These are phyloP conservation scores for Sarocladium oryzae DNA, from an alignment of 2,329 filamentous ascomycete species.

Conservation along the genomic window DNA sequence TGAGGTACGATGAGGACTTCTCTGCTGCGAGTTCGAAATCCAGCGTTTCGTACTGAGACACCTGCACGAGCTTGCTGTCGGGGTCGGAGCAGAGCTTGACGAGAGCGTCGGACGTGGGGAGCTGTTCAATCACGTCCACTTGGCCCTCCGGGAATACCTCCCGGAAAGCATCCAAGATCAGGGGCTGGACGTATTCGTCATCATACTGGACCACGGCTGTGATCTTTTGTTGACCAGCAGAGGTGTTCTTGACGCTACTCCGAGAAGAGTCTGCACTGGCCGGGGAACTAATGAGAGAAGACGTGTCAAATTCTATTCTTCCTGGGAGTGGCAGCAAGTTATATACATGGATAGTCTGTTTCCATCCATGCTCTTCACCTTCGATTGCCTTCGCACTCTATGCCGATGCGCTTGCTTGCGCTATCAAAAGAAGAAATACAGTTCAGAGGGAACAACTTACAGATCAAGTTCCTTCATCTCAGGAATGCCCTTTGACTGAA, in stretches of 20 bases:
- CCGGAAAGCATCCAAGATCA: conserved; percentile 69
- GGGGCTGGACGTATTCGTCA: conserved; percentile 80
- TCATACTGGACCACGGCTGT: conserved; percentile 79
- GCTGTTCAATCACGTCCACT: conserved; percentile 49
- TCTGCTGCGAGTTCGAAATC: conserved; percentile 71
- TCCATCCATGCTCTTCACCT: conserved; percentile 4
- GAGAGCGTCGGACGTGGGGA: conserved; percentile 25
- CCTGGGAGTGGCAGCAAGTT: conserved; percentile 12
- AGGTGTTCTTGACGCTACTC: neutral
- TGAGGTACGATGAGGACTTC: conserved; percentile 55
- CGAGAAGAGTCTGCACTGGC: neutral
- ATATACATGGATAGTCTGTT: conserved; percentile 8
- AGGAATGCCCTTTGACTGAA: conserved; percentile 60
- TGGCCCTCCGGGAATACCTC: conserved; percentile 48
- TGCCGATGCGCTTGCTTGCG: conserved; percentile 18
- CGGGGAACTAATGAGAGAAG: neutral
- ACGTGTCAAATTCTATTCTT: conserved; percentile 5
- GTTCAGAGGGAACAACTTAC: conserved; percentile 52
- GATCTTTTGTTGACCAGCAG: conserved; percentile 15
- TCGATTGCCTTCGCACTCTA: conserved; percentile 15
- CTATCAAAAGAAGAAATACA: conserved; percentile 12
- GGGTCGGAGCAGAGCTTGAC: conserved; percentile 47
- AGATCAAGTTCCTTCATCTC: conserved; percentile 69
- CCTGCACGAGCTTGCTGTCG: conserved; percentile 58
- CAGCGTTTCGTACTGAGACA: conserved; percentile 78